These are phyloP conservation scores for Oryza nivara DNA, from an alignment of 176 grass and related monocot species.

Conservation along the genomic window DNA sequence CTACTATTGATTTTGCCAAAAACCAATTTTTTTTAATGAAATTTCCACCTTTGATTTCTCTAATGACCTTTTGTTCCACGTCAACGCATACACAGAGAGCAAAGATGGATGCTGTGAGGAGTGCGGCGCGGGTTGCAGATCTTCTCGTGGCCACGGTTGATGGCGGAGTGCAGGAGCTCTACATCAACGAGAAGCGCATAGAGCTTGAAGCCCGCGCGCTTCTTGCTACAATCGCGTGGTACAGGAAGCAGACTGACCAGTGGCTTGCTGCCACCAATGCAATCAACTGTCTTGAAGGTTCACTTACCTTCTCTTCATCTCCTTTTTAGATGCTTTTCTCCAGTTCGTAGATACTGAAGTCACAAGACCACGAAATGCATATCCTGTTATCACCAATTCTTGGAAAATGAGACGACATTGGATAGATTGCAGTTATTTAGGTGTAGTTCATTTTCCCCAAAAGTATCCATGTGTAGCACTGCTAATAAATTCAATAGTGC, in stretches of 20 bases:
- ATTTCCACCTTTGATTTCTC: not conserved
- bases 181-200: constrained; percentile 73
- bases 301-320: not conserved
- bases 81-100: constrained; percentile 48
- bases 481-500: not conserved
- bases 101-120: constrained; percentile 57
- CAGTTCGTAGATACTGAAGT: not conserved
- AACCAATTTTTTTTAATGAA: not conserved
- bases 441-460: not conserved
- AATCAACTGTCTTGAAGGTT: constrained; percentile 75
- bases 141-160: constrained; percentile 67
- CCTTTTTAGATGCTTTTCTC: not conserved
- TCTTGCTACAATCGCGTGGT: constrained; percentile 50
- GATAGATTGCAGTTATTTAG: not conserved
- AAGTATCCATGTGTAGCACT: not conserved
- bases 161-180: constrained; percentile 68
- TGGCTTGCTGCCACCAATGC: constrained; percentile 77
- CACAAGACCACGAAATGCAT: not conserved
- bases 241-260: constrained; percentile 84
- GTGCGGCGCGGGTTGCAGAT: constrained; percentile 47
- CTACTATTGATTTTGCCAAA: not conserved
- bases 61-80: not conserved
- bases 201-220: constrained; percentile 71
- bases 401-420: not conserved
- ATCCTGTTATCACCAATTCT: not conserved